Evolutionary conservation across 2,329 filamentous ascomycete genomes (phyloP).

Genomic region (Neofusicoccum umdonicola): DNA sequence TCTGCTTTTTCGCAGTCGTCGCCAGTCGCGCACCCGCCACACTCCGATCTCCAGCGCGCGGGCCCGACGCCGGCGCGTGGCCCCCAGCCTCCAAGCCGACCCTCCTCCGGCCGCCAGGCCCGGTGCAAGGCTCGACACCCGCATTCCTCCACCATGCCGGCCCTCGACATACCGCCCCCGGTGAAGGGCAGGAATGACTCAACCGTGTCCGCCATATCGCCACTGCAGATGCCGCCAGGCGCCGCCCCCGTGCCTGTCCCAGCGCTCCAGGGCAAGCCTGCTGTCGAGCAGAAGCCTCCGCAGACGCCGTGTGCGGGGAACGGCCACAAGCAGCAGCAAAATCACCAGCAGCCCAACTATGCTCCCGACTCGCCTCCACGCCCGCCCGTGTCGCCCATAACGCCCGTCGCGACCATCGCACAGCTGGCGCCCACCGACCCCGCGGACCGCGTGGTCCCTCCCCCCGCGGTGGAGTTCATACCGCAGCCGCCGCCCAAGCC

Average conservation of each 20-base stretch:
- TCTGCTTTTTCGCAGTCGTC: not conserved
- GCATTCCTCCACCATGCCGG: constrained; percentile 32
- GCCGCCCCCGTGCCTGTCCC: not conserved
- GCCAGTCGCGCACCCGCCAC: not conserved
- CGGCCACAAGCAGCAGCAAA: not conserved
- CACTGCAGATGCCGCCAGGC: constrained; percentile 10
- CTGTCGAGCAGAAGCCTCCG: not conserved
- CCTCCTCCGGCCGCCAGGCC: not conserved
- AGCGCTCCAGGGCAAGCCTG: not conserved
- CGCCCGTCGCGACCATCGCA: constrained; percentile 35
- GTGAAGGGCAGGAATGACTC: constrained; percentile 23
- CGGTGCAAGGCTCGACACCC: not conserved
- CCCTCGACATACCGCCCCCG: constrained; percentile 27
- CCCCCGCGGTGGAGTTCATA: constrained; percentile 34
- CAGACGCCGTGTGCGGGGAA: constrained; percentile 8
- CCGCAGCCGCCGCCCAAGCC: constrained; percentile 44
- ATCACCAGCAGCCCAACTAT: not conserved
- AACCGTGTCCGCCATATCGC: constrained; percentile 12
- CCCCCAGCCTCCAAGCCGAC: not conserved
- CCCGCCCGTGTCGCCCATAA: constrained; percentile 41
- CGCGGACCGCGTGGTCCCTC: constrained; percentile 22
- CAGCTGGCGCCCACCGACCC: constrained; percentile 33
- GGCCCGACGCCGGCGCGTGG: constrained; percentile 8
- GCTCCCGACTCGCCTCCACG: constrained; percentile 16
- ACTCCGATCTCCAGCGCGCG: not conserved